Conservation (phyloP, 2,329 filamentous ascomycete species). For the Diplodia mutila region DNA sequence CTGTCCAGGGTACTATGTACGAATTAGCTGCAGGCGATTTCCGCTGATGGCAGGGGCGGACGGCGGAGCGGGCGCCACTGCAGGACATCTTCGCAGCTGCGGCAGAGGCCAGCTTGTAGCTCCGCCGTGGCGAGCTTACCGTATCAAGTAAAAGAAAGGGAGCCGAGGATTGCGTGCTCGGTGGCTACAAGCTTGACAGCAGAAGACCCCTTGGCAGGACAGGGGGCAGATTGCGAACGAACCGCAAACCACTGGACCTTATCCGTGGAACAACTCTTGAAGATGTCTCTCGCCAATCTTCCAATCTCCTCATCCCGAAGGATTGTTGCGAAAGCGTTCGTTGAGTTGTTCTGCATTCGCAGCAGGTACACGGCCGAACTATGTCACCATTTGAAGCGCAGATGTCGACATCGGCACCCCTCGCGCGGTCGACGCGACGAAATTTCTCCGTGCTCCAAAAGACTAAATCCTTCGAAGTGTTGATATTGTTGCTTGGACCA, state of each 20-base stretch:
- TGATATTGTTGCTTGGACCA: neutral
- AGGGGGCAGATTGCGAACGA: neutral
- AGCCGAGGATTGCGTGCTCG: neutral
- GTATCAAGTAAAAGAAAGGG: neutral
- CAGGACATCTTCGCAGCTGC: neutral
- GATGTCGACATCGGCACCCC: neutral
- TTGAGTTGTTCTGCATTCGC: neutral
- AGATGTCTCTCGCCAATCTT: neutral
- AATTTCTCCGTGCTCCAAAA: neutral
- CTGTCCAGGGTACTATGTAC: too few species aligned
- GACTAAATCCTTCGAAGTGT: neutral
- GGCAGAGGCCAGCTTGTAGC: neutral
- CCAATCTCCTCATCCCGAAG: neutral
- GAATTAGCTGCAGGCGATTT: neutral
- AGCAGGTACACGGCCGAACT: neutral
- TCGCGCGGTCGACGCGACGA: neutral
- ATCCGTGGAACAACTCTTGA: neutral
- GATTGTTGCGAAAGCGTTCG: neutral
- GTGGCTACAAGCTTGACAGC: neutral
- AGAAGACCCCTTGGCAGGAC: neutral
- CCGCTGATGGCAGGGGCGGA: neutral
- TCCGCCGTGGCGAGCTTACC: neutral
- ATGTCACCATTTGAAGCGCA: neutral
- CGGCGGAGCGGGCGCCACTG: neutral
- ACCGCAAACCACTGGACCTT: neutral